Evolutionary conservation across 1,284 basidiomycete genomes (phyloP), one percentile per base, ranked within the genome.

Genomic region (Violaceomyces palustris): DNA sequence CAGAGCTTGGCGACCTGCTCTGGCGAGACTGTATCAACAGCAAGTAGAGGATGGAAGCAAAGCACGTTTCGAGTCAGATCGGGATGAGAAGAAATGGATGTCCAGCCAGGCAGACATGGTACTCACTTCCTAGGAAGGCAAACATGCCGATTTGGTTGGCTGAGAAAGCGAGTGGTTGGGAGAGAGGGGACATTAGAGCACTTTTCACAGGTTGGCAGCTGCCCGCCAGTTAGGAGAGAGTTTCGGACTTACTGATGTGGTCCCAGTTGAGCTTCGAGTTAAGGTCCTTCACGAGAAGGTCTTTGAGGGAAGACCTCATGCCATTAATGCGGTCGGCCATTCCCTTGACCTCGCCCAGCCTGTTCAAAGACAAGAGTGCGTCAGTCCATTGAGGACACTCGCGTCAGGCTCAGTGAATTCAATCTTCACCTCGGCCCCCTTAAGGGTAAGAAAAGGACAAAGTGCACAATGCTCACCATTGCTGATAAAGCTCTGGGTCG

Each of bases 281-380:
- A 31, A 64, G 45, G 44, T 73, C 69, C 27, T 74, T 35, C 18
- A 72, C 70, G 9, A 74, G 59, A 27, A 72, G 60, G 35, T 54
- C 35, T 47, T 70, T 68, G 36, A 74, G 64, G 36, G 60, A 60
- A 18, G 70, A 50, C 17, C 73, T 61, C 73, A 74, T 74, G 34
- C 64, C 65, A 50, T 72, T 69, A 60, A 74, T 74, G 30, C 73
- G 68, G 64, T 74, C 72, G 19, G 73, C 70, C 73, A 74, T 74
- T 25, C 64, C 64, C 59, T 73, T 73, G 48, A 74, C 66, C 50
- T 74, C 73, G 14, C 42, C 59, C 22, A 74, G 68, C 51, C 51
- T 54, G 29, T 8, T 36, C 7, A 8, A 36, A 25, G 17, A 3
- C 23, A 17, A 38, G 11, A 38, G 5, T 12, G 11, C 29, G 11